Evolutionary conservation across 1,284 basidiomycete genomes (phyloP), one percentile per base, ranked within the genome.

Genomic region (Exobasidium rhododendri): DNA sequence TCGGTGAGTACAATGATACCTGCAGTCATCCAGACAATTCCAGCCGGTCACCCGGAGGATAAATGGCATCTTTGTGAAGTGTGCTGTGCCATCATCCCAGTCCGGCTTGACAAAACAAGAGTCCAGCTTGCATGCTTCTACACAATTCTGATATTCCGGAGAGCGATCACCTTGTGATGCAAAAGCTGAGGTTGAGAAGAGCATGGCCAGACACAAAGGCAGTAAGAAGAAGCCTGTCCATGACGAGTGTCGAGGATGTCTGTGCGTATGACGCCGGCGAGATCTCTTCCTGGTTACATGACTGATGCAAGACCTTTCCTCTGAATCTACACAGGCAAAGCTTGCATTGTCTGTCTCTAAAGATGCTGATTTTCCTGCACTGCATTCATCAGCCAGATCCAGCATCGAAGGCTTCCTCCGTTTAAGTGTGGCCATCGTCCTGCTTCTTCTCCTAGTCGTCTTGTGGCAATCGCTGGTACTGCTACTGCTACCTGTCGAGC

Each of bases 11-110:
- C 94, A 98, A 20, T 82, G 81, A 77, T 98, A 97, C 75, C 86
- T 87, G 84, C 94, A 97, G 80, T 97, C 85, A 72, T 91, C 91
- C 13, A 81, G 74, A 81, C 94, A 97, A 20, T 89, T 86, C 94
- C 85, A 86, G 14, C 80, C 74, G 2, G 83, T 82, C 11, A 81
- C 63, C 6, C 83, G 73, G 2, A 85, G 81, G 30, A 82, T 72
- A 85, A 89, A 67, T 78, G 85, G 65, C 84, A 89, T 57, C 0
- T 64, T 66, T 20, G 50, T 59, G 3, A 73, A 61, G 26, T 32
- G 31, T 20, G 73, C 66, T 49, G 67, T 65, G 40, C 75, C 74
- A 49, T 77, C 74, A 67, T 76, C 61, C 73, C 75, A 51, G 64
- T 66, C 72, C 61, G 35, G 20, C 54, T 24, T 56, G 44, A 73